phyloP scores from a whole-genome alignment of 108 stramenopile species.

The Cyclotella kingstonii region DNA sequence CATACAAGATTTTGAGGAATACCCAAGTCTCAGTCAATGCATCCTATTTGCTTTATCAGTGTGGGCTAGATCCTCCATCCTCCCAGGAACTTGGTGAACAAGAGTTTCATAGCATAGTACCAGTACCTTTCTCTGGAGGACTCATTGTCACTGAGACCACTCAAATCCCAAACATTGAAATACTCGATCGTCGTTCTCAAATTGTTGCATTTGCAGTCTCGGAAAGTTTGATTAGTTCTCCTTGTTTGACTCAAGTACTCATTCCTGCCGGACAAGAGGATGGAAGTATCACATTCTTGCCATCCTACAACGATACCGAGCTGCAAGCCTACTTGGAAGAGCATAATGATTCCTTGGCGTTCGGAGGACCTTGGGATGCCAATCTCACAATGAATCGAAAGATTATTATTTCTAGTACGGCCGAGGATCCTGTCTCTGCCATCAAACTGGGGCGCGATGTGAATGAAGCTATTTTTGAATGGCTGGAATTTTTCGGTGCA shows the following conservation, averaged over 20 bases:
- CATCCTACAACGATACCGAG: conserved; percentile 5
- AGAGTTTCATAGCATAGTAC: conserved; percentile 11
- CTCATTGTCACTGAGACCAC: conserved; percentile 35
- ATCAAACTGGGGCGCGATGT: conserved; percentile 4
- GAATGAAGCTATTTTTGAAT: conserved; percentile 61
- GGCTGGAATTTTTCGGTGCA: conserved; percentile 49
- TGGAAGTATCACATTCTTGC: conserved; percentile 10
- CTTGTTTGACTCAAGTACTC: conserved; percentile 40
- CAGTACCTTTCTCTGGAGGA: conserved; percentile 36
- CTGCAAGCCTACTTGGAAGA: neutral
- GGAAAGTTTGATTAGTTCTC: conserved; percentile 45
- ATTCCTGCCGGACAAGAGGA: conserved; percentile 13
- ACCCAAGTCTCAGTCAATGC: conserved; percentile 10
- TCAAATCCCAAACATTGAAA: conserved; percentile 40
- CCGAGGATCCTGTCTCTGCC: conserved; percentile 8
- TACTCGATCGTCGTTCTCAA: conserved; percentile 24
- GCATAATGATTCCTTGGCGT: neutral
- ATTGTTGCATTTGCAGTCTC: conserved; percentile 34
- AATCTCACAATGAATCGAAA: conserved; percentile 7
- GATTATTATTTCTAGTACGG: conserved; percentile 19
- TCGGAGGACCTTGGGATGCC: conserved; percentile 2
- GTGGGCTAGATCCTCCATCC: conserved; percentile 51
- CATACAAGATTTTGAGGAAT: conserved; percentile 60
- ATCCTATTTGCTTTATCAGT: conserved; percentile 59
- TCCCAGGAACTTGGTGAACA: conserved; percentile 9